Conservation (phyloP, 75 land plant genomes). For the Pinus albicaulis region DNA sequence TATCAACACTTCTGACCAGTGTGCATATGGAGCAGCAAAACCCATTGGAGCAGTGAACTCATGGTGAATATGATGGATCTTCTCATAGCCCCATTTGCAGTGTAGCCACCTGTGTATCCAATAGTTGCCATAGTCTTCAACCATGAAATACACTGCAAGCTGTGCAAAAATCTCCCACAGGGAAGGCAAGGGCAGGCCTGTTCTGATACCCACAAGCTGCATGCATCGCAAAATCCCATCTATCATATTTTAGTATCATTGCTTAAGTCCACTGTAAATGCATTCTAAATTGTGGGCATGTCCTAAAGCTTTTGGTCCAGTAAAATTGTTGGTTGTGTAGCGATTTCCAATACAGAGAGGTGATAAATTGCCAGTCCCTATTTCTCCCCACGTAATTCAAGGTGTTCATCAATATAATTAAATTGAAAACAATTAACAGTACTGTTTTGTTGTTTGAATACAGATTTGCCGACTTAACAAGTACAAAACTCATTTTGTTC, state of each 20-base stretch:
- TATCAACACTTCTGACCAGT: slow-evolving; percentile 83
- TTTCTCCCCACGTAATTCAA: no score
- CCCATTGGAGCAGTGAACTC: slow-evolving; percentile 85
- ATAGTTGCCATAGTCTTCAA: slow-evolving; percentile 88
- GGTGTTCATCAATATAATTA: no score
- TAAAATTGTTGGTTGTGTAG: no score
- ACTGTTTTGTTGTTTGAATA: background rate
- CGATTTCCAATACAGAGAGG: no score
- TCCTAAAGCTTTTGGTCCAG: no score
- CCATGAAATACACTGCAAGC: slow-evolving; percentile 60
- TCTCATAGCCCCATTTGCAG: slow-evolving; percentile 81
- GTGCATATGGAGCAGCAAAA: slow-evolving; percentile 96
- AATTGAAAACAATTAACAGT: background rate
- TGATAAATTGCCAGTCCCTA: no score
- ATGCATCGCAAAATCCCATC: background rate
- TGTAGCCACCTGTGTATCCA: slow-evolving; percentile 92
- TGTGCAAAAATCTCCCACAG: slow-evolving; percentile 59
- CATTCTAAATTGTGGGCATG: no score
- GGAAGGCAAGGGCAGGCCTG: slow-evolving; percentile 81
- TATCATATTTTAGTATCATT: background rate
- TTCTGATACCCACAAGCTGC: slow-evolving; percentile 66
- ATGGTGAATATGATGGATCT: slow-evolving; percentile 82
- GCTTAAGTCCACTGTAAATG: no score
- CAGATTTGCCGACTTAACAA: background rate
- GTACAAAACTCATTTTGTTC: background rate